Evolutionary conservation across 352 stramenopile genomes (phyloP), one percentile per base, ranked within the genome.

Genomic region (Phytophthora aleatoria): DNA sequence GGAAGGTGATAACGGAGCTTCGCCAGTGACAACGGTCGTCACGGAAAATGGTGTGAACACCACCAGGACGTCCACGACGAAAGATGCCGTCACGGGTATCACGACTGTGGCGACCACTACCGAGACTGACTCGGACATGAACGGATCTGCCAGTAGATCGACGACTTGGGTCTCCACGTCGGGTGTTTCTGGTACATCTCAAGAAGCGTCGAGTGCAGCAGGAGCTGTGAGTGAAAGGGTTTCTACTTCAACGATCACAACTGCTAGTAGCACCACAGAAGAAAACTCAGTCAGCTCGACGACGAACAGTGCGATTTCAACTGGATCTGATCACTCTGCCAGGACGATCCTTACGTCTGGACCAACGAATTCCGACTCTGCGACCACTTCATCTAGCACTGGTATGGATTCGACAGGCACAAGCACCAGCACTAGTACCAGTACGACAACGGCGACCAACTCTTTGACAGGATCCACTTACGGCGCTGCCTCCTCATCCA

Each of bases 71-170:
- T 54, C 57, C 5, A 69, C 53, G 7, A 47, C 48, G 28, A 67
- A 47, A 50, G 60, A 73, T 33, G 54, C 43, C 30, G n/a, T 31
- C 13, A 64, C 61, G 13, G 57, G 58, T 11, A 55, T 51, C 35
- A 64, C 67, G 13, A 76, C 62, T 10, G 52, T 71, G 20, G 61
- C 57, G 3, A 62, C 67, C 6, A 60, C 54, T 5, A 62, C 64
- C 0, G 47, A 70, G 5, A 45, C 55, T 1, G 57, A 65, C 12
- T 48, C 54, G 15, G 51, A 64, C n/a, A 65, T 39, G 50, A 69
- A 59, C 31, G 44, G 48, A 39, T 73, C 66, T 43, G 39, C 43
- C 15, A 69, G 38, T 36, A 72, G 47, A 26, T 59, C 63, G 6
- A 60, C 48, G 1, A 56, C 63, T 13, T 48, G 30, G 41, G 47